These are phyloP conservation scores for Torrubiellomyces zombiae DNA, from an alignment of 2,329 filamentous ascomycete species.

Conservation along the genomic window DNA sequence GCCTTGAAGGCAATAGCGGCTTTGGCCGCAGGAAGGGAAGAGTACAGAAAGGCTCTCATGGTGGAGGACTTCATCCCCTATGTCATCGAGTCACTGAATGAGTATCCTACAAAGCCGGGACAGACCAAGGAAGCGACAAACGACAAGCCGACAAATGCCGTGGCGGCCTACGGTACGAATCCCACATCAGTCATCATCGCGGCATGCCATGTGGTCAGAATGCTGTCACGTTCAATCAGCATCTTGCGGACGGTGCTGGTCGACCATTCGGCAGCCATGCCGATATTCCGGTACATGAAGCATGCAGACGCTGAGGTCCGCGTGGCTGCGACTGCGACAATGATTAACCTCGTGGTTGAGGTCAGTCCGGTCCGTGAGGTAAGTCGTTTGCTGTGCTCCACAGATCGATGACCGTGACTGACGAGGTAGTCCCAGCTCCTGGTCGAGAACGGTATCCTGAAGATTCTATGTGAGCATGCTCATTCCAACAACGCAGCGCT, in stretches of 20 bases:
- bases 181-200: slow-evolving; percentile 64
- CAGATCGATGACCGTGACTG: slow-evolving; percentile 6
- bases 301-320: slow-evolving; percentile 65
- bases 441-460: slow-evolving; percentile 55
- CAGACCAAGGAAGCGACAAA: slow-evolving; percentile 23
- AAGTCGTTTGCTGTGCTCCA: slow-evolving; percentile 17
- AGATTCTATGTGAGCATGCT: slow-evolving; percentile 67
- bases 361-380: slow-evolving; percentile 86
- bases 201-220: slow-evolving; percentile 66
- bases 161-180: slow-evolving; percentile 49
- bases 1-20: slow-evolving; percentile 68
- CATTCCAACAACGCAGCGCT: slow-evolving; percentile 66
- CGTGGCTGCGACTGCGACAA: slow-evolving; percentile 67
- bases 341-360: slow-evolving; percentile 74
- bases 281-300: slow-evolving; percentile 58
- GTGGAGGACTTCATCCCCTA: slow-evolving; percentile 66
- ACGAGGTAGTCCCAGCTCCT: slow-evolving; percentile 38
- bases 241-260: slow-evolving; percentile 74
- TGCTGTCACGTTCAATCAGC: slow-evolving; percentile 70
- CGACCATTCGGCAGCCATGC: slow-evolving; percentile 66
- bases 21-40: slow-evolving; percentile 64
- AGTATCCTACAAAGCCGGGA: slow-evolving; percentile 35
- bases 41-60: slow-evolving; percentile 67
- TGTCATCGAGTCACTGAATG: slow-evolving; percentile 62
- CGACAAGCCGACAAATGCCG: slow-evolving; percentile 18